These are phyloP conservation scores for Arbutus unedo DNA, from an alignment of 148 eudicot genomes.

Conservation along the genomic window DNA sequence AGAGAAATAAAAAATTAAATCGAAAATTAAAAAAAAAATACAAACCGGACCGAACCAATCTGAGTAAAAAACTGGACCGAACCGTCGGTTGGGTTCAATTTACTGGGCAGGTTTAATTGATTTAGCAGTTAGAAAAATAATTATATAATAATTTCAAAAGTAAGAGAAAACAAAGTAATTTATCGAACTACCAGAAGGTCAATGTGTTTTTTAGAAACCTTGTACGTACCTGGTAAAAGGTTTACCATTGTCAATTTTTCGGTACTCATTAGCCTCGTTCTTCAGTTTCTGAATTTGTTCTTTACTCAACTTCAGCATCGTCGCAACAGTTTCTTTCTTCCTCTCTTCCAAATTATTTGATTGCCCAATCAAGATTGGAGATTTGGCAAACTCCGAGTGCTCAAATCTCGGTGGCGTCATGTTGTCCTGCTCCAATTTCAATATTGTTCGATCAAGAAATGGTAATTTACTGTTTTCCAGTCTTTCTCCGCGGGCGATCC, in stretches of 20 bases:
- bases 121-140: no score
- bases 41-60: no score
- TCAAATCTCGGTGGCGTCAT: neutral
- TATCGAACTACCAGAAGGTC: no score
- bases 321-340: slow-evolving; percentile 6
- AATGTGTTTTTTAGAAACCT: no score
- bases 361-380: slow-evolving; percentile 18
- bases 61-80: no score
- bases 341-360: slow-evolving; percentile 12
- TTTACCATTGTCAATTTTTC: neutral
- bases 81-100: no score
- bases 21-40: no score
- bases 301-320: neutral
- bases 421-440: slow-evolving; percentile 18
- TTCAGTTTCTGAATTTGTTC: neutral
- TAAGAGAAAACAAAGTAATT: no score
- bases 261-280: neutral
- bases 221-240: neutral
- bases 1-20: no score
- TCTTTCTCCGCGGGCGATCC: slow-evolving; percentile 35
- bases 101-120: no score
- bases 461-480: slow-evolving; percentile 16
- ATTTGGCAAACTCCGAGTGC: slow-evolving; percentile 13
- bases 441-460: slow-evolving; percentile 23
- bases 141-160: no score